Percentiles rank a stretch among this genome's conserved stretches.
Evolutionary conservation across 1,284 basidiomycete genomes (phyloP).

Genomic region (Volvariella volvacea): DNA sequence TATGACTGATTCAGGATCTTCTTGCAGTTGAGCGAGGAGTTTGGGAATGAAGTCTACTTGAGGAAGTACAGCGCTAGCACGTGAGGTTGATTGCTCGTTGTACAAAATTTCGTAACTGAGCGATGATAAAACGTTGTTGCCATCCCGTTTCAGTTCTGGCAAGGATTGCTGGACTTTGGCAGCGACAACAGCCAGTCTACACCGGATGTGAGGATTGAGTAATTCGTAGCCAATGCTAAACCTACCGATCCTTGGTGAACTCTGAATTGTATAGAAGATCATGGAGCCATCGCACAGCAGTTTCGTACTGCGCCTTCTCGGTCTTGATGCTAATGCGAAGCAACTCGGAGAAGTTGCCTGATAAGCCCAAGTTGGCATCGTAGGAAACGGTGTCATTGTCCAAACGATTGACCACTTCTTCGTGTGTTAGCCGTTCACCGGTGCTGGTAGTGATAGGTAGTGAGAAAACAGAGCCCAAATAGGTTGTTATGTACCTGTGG

Average conservation of each 20-base stretch:
- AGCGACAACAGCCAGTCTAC: constrained; percentile 76
- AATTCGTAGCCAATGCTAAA: background rate
- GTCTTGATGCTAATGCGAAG: constrained; percentile 81
- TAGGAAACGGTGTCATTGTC: constrained; percentile 92
- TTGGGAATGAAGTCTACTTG: constrained; percentile 79
- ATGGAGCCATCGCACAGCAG: constrained; percentile 81
- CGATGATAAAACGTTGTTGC: constrained; percentile 73
- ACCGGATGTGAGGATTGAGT: background rate
- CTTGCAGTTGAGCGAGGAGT: constrained; percentile 68
- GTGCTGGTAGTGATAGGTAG: constrained; percentile 71
- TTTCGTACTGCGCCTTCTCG: constrained; percentile 75
- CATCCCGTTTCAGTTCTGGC: constrained; percentile 92
- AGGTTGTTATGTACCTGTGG: constrained; percentile 72
- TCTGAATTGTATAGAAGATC: constrained; percentile 82
- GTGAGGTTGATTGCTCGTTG: constrained; percentile 68
- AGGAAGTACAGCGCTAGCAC: constrained; percentile 65
- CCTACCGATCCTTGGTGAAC: constrained; percentile 81
- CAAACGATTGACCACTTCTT: constrained; percentile 87
- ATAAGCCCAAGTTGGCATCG: constrained; percentile 68
- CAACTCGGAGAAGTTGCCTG: constrained; percentile 68
- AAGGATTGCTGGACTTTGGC: constrained; percentile 90
- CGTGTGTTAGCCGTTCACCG: constrained; percentile 74
- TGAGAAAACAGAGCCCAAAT: constrained; percentile 85
- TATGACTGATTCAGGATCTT: constrained; percentile 68
- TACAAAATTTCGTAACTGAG: constrained; percentile 68